phyloP scores from a whole-genome alignment of 2,329 filamentous ascomycete species.

The Endocalyx cinctus region DNA sequence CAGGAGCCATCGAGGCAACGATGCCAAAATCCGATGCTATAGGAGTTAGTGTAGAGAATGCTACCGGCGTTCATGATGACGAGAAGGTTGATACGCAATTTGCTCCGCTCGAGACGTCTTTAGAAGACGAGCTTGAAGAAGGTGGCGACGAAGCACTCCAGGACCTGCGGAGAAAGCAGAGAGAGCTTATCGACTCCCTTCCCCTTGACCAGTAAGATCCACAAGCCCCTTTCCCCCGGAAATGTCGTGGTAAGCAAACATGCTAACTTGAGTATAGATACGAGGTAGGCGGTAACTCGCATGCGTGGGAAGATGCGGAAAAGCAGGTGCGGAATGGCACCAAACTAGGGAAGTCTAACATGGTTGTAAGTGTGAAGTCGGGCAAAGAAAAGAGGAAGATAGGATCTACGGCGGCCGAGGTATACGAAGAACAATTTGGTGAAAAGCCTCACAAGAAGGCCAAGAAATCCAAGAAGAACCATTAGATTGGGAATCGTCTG shows the following conservation, averaged over 20 bases:
- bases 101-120: conserved; percentile 62
- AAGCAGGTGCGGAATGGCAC: conserved; percentile 61
- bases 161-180: conserved; percentile 72
- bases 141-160: conserved; percentile 72
- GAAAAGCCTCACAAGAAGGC: conserved; percentile 43
- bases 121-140: conserved; percentile 81
- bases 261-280: conserved; percentile 40
- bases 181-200: conserved; percentile 83
- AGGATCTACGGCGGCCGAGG: conserved; percentile 49
- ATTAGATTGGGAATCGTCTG: no score
- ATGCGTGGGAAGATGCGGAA: conserved; percentile 67
- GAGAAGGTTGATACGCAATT: conserved; percentile 63
- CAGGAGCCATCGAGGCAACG: conserved; percentile 65
- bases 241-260: neutral
- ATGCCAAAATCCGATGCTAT: conserved; percentile 55
- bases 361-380: conserved; percentile 78
- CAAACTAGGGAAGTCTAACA: conserved; percentile 51
- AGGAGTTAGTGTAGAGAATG: conserved; percentile 55
- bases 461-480: conserved; percentile 50
- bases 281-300: conserved; percentile 58
- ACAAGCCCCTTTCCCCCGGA: neutral
- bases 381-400: conserved; percentile 68
- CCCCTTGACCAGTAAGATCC: conserved; percentile 75
- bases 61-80: conserved; percentile 63
- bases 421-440: conserved; percentile 57